These are phyloP conservation scores for Candida broadrunensis DNA, from an alignment of 805 yeast genomes.

Conservation along the genomic window DNA sequence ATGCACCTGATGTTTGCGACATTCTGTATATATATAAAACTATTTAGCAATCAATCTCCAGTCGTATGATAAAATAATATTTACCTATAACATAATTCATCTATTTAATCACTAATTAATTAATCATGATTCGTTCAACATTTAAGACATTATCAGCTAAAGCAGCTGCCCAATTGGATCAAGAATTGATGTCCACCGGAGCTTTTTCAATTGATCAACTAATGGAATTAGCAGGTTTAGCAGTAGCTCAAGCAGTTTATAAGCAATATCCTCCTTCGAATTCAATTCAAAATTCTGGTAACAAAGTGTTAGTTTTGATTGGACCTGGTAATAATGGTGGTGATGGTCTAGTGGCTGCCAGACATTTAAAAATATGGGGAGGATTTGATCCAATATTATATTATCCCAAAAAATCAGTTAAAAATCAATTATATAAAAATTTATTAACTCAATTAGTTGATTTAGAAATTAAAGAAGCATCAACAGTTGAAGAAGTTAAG, in stretches of 20 bases:
- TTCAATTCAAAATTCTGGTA: slow-evolving; percentile 17
- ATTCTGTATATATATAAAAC: no score
- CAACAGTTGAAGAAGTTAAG: slow-evolving; percentile 31
- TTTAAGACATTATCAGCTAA: slow-evolving; percentile 34
- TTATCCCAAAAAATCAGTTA: slow-evolving; percentile 67
- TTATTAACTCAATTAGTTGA: slow-evolving; percentile 65
- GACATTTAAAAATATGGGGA: slow-evolving; percentile 74
- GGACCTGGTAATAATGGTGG: slow-evolving; percentile 99
- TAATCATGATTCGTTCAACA: slow-evolving; percentile 1
- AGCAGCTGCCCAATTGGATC: slow-evolving; percentile 75
- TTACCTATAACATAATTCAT: no score
- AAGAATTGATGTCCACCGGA: slow-evolving; percentile 80
- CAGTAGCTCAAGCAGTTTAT: slow-evolving; percentile 86
- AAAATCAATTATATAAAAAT: slow-evolving; percentile 54
- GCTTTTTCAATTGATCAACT: slow-evolving; percentile 82
- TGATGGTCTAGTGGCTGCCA: slow-evolving; percentile 93
- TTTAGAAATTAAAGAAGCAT: slow-evolving; percentile 59
- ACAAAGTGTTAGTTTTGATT: slow-evolving; percentile 61
- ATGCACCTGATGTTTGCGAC: no score
- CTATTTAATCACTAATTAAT: no score
- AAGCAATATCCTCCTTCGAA: slow-evolving; percentile 56
- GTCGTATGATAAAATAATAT: no score
- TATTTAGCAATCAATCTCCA: no score
- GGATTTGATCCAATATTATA: slow-evolving; percentile 74
- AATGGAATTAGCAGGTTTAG: slow-evolving; percentile 95